Evolutionary conservation across 2,329 filamentous ascomycete genomes (phyloP).

Genomic region (Chrysoporthe deuterocubensis): DNA sequence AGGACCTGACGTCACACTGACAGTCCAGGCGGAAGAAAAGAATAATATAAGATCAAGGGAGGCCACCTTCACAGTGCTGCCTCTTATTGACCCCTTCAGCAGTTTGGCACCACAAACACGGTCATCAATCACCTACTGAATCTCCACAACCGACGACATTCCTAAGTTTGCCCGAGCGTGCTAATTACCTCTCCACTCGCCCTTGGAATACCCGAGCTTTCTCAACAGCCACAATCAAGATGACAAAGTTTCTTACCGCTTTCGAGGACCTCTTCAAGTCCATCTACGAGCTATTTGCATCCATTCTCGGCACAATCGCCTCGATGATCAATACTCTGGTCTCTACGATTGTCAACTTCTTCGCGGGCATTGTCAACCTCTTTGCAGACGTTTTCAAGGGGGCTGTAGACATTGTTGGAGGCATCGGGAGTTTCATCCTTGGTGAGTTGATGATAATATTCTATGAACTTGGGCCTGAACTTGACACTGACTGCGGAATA

Average conservation of each 20-base stretch:
- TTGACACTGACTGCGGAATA: conserved; percentile 21
- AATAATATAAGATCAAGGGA: conserved; percentile 3
- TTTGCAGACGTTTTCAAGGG: conserved; percentile 42
- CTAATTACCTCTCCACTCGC: too few species aligned
- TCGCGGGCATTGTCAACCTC: conserved; percentile 43
- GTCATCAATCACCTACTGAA: background rate
- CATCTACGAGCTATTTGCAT: conserved; percentile 47
- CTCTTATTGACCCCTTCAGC: background rate
- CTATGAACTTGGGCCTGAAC: too few species aligned
- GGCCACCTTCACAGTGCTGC: background rate
- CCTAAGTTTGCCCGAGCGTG: background rate
- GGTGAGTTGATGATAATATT: conserved; percentile 36
- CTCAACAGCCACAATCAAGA: conserved; percentile 19
- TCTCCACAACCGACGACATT: background rate
- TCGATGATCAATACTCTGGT: conserved; percentile 41
- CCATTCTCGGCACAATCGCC: conserved; percentile 42
- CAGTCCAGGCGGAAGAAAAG: background rate
- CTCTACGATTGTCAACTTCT: conserved; percentile 41
- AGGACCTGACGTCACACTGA: conserved; percentile 8
- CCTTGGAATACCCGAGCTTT: background rate
- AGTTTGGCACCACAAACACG: background rate
- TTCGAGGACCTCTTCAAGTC: conserved; percentile 45
- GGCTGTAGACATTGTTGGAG: conserved; percentile 43
- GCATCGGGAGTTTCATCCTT: conserved; percentile 45
- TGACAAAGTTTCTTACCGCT: conserved; percentile 39